Evolutionary conservation across 2,329 filamentous ascomycete genomes (phyloP).

Genomic region (Apiospora rasikravindrae): DNA sequence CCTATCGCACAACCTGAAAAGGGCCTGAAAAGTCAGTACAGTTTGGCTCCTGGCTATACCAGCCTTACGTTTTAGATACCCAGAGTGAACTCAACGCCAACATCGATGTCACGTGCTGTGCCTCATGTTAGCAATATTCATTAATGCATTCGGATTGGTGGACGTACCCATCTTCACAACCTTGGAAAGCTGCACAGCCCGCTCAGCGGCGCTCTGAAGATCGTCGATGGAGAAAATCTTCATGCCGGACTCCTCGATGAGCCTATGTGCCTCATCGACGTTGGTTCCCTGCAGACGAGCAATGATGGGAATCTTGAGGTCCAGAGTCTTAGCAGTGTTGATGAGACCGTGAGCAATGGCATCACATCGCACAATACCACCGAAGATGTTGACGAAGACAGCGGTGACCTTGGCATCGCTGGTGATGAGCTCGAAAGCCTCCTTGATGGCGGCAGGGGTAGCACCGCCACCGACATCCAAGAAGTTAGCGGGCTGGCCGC

Average conservation of each 20-base stretch:
- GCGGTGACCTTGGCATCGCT: conserved; percentile 97
- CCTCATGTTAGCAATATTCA: conserved; percentile 31
- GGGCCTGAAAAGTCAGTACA: conserved; percentile 42
- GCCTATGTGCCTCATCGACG: conserved; percentile 90
- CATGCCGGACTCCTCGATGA: conserved; percentile 94
- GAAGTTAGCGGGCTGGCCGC: conserved; percentile 96
- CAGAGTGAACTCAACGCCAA: conserved; percentile 92
- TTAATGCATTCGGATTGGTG: conserved; percentile 26
- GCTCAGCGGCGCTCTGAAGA: conserved; percentile 95
- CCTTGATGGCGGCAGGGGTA: conserved; percentile 93
- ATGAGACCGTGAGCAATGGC: conserved; percentile 96
- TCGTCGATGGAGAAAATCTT: conserved; percentile 99
- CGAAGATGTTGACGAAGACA: conserved; percentile 99
- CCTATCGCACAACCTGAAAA: conserved; percentile 24
- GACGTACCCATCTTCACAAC: conserved; percentile 94
- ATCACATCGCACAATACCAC: conserved; percentile 97
- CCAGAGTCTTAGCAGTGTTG: conserved; percentile 91
- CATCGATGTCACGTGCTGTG: conserved; percentile 89
- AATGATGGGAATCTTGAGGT: conserved; percentile 96
- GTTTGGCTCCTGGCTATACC: conserved; percentile 31
- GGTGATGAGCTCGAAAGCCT: conserved; percentile 98
- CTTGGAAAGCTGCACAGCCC: conserved; percentile 98
- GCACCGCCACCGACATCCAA: conserved; percentile 97
- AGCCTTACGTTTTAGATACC: conserved; percentile 74
- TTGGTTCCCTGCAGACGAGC: conserved; percentile 98